Conservation (phyloP, 2,329 filamentous ascomycete genomes). For the Alternaria atra region DNA sequence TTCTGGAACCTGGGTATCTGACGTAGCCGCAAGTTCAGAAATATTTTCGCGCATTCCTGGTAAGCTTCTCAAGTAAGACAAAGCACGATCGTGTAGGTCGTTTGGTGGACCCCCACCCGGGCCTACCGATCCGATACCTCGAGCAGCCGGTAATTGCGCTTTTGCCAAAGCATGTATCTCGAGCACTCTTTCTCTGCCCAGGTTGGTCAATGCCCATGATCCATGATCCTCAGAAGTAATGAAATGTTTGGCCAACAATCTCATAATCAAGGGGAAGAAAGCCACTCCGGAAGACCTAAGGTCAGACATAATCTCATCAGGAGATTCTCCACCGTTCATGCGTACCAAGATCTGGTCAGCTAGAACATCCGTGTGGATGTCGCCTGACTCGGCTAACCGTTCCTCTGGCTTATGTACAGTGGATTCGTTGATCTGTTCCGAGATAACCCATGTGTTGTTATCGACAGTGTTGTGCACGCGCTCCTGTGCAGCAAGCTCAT, state of each 20-base stretch:
- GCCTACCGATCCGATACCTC: background rate
- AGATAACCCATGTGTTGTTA: slow-evolving; percentile 28
- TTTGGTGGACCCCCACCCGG: background rate
- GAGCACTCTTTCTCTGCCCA: background rate
- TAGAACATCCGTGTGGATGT: background rate
- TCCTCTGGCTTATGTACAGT: too few species aligned
- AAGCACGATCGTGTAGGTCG: background rate
- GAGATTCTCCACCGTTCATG: background rate
- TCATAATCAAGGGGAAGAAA: too few species aligned
- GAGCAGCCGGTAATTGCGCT: background rate
- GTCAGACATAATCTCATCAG: too few species aligned
- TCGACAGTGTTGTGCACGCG: slow-evolving; percentile 29
- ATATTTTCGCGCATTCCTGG: background rate
- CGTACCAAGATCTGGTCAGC: background rate
- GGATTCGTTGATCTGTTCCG: background rate
- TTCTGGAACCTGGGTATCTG: background rate
- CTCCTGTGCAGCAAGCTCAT: slow-evolving; percentile 8
- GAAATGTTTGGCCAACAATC: too few species aligned
- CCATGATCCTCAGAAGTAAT: too few species aligned
- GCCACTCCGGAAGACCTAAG: too few species aligned
- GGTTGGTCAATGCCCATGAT: background rate
- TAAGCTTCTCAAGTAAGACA: background rate
- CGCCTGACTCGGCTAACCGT: too few species aligned
- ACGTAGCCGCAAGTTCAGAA: background rate
- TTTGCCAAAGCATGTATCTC: background rate